These are phyloP conservation scores for Neurospora sp. DNA, from an alignment of 495 filamentous ascomycete genomes.

Conservation along the genomic window DNA sequence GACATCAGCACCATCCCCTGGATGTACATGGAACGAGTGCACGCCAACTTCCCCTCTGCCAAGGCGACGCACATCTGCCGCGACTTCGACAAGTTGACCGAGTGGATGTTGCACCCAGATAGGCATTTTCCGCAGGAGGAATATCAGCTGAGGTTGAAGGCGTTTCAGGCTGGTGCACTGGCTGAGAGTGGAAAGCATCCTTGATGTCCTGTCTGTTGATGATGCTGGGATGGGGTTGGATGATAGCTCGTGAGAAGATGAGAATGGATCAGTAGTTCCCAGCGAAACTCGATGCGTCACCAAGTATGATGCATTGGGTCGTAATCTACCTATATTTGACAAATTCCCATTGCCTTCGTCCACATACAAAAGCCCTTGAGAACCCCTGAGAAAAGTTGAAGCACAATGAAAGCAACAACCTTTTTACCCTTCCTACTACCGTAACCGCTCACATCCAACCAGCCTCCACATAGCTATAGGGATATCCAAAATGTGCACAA, in stretches of 20 bases:
- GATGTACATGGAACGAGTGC: background rate
- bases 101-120: conserved; percentile 1
- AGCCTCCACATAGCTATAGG: background rate
- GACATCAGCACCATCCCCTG: conserved; percentile 15
- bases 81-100: conserved; percentile 3
- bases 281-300: background rate
- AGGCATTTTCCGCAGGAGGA: conserved; percentile 5
- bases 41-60: conserved; percentile 1
- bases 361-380: background rate
- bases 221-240: background rate
- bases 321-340: background rate
- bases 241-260: background rate
- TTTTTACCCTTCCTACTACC: background rate
- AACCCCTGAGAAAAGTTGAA: background rate
- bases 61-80: conserved; percentile 6
- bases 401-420: background rate
- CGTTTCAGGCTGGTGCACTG: background rate
- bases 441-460: background rate
- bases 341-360: background rate
- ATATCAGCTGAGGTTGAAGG: background rate
- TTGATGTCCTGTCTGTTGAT: background rate
- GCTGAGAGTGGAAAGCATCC: background rate
- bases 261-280: background rate
- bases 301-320: background rate
- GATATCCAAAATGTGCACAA: background rate